Evolutionary conservation across 306 rosid genomes (phyloP).

Genomic region (Styphnolobium japonicum): DNA sequence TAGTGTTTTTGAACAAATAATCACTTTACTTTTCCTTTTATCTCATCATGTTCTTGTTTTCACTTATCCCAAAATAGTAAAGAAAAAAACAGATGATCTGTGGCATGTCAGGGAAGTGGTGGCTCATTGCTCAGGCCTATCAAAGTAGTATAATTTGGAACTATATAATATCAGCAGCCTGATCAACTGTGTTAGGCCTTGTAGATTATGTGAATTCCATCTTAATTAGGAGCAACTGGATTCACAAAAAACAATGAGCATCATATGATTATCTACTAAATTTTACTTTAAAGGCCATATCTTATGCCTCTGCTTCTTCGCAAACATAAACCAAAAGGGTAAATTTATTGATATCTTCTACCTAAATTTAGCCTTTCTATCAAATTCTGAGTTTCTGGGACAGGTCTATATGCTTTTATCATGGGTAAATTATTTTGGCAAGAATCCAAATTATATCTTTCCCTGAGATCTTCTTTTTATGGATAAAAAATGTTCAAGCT

Average conservation of each 20-base stretch:
- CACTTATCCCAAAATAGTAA: background rate
- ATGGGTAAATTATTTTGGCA: slow-evolving; percentile 7
- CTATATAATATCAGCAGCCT: background rate
- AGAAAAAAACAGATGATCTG: background rate
- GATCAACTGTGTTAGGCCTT: background rate
- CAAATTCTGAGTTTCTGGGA: background rate
- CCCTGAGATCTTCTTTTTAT: background rate
- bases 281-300: slow-evolving; percentile 8
- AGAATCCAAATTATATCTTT: slow-evolving; percentile 23
- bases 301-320: slow-evolving; percentile 6
- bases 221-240: slow-evolving; percentile 8
- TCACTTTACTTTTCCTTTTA: background rate
- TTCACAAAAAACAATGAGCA: background rate
- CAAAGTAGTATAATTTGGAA: background rate
- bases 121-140: background rate
- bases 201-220: background rate
- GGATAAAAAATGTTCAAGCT: background rate
- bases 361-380: background rate
- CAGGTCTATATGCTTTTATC: slow-evolving; percentile 14
- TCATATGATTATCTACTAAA: background rate
- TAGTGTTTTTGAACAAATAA: background rate
- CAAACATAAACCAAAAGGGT: slow-evolving; percentile 5
- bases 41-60: background rate
- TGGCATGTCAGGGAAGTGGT: background rate
- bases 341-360: background rate